phyloP scores from a whole-genome alignment of 2,329 filamentous ascomycete genomes.

The Paracoccidioides lutzii region DNA sequence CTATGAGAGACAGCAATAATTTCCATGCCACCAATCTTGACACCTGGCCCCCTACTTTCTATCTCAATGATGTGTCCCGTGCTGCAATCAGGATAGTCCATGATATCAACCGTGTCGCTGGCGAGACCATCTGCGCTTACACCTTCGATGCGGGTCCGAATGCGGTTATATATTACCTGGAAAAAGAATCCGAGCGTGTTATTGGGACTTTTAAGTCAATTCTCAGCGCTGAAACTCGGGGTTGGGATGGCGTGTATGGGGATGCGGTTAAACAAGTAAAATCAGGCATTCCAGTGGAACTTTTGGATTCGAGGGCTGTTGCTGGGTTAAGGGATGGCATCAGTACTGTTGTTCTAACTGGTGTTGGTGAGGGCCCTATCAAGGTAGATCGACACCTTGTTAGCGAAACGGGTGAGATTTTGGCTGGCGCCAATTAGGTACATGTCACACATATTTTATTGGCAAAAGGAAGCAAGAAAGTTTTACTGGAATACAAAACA shows the following conservation, averaged over 20 bases:
- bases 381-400: constrained; percentile 68
- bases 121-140: constrained; percentile 75
- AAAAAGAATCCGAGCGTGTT: constrained; percentile 59
- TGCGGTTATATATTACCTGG: constrained; percentile 88
- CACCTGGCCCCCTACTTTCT: constrained; percentile 95
- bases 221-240: constrained; percentile 49
- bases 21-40: constrained; percentile 95
- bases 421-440: constrained; percentile 15
- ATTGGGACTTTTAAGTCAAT: constrained; percentile 65
- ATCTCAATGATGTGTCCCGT: constrained; percentile 86
- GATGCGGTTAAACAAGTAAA: constrained; percentile 42
- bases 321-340: constrained; percentile 62
- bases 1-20: constrained; percentile 92
- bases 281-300: constrained; percentile 46
- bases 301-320: constrained; percentile 42
- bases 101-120: constrained; percentile 68
- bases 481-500: background rate
- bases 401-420: constrained; percentile 47
- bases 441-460: background rate
- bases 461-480: background rate
- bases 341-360: constrained; percentile 77
- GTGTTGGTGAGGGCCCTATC: constrained; percentile 78
- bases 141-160: constrained; percentile 97
- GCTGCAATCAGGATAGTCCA: constrained; percentile 83
- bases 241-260: constrained; percentile 46